Conservation (phyloP, 2,329 filamentous ascomycete genomes). For the Arthrinium puccinioides region DNA sequence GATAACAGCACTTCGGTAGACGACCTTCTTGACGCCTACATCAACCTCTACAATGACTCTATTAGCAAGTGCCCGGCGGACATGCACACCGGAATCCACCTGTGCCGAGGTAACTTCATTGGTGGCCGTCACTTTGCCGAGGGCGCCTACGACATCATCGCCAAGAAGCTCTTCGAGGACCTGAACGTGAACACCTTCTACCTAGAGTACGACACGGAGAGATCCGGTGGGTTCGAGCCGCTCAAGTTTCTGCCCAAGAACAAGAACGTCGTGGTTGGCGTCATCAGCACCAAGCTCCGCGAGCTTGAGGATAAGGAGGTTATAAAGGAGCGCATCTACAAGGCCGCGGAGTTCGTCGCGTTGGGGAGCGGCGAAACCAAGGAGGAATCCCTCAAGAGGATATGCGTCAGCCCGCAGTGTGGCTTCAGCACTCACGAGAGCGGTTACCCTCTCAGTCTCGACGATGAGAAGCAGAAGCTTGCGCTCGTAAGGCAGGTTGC, state of each 20-base stretch:
- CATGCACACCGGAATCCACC: conserved; percentile 70
- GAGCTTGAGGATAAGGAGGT: conserved; percentile 56
- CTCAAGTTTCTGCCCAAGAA: conserved; percentile 51
- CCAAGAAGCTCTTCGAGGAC: conserved; percentile 56
- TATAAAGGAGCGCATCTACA: conserved; percentile 51
- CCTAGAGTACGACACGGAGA: conserved; percentile 61
- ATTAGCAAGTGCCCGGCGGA: conserved; percentile 57
- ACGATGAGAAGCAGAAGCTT: conserved; percentile 70
- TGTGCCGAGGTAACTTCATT: conserved; percentile 65
- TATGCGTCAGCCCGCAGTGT: conserved; percentile 65
- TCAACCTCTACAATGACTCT: conserved; percentile 68
- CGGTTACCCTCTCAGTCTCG: conserved; percentile 60
- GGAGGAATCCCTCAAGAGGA: conserved; percentile 61
- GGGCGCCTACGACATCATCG: conserved; percentile 60
- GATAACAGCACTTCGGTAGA: conserved; percentile 63
- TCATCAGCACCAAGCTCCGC: conserved; percentile 56
- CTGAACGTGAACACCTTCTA: conserved; percentile 61
- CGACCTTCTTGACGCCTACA: conserved; percentile 67
- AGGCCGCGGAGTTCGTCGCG: conserved; percentile 61
- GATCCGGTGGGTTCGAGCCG: conserved; percentile 60
- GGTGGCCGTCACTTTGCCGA: conserved; percentile 59
- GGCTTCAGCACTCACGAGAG: conserved; percentile 69
- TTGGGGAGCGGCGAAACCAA: conserved; percentile 56
- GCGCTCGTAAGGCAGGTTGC: conserved; percentile 64
- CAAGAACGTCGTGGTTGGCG: conserved; percentile 58